Evolutionary conservation across 495 filamentous ascomycete genomes (phyloP).

Genomic region (Talaromyces stipitatus): DNA sequence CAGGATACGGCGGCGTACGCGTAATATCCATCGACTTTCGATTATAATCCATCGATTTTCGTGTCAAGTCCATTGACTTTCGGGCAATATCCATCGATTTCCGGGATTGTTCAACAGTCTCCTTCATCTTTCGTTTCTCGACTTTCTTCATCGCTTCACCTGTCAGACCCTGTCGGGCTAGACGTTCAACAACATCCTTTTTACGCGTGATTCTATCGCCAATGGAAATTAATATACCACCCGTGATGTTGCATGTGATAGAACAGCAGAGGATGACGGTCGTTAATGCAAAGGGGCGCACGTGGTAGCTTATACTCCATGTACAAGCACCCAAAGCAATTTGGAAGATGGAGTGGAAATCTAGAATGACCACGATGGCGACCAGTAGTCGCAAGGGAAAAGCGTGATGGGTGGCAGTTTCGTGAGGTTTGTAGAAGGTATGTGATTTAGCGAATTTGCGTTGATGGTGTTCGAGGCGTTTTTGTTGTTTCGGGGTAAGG

Average conservation of each 20-base stretch:
- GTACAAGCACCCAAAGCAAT: slow-evolving; percentile 68
- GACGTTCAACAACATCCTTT: slow-evolving; percentile 71
- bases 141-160: slow-evolving; percentile 64
- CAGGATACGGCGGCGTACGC: slow-evolving; percentile 8
- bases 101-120: slow-evolving; percentile 21
- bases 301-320: slow-evolving; percentile 58
- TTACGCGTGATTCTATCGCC: slow-evolving; percentile 68
- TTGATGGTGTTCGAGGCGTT: slow-evolving; percentile 60
- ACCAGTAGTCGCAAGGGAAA: slow-evolving; percentile 66
- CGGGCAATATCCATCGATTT: background rate
- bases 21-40: background rate
- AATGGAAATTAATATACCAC: slow-evolving; percentile 62
- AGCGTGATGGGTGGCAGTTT: slow-evolving; percentile 69
- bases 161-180: slow-evolving; percentile 66
- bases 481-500: slow-evolving; percentile 53
- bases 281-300: slow-evolving; percentile 60
- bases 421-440: slow-evolving; percentile 80
- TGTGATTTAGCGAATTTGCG: slow-evolving; percentile 67
- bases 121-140: slow-evolving; percentile 50
- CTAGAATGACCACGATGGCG: slow-evolving; percentile 64
- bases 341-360: slow-evolving; percentile 66
- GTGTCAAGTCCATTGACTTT: no score
- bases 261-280: slow-evolving; percentile 72
- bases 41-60: no score
- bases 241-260: slow-evolving; percentile 63